These are phyloP conservation scores for Sparassis latifolia DNA, from an alignment of 1,284 basidiomycete genomes.

Conservation along the genomic window DNA sequence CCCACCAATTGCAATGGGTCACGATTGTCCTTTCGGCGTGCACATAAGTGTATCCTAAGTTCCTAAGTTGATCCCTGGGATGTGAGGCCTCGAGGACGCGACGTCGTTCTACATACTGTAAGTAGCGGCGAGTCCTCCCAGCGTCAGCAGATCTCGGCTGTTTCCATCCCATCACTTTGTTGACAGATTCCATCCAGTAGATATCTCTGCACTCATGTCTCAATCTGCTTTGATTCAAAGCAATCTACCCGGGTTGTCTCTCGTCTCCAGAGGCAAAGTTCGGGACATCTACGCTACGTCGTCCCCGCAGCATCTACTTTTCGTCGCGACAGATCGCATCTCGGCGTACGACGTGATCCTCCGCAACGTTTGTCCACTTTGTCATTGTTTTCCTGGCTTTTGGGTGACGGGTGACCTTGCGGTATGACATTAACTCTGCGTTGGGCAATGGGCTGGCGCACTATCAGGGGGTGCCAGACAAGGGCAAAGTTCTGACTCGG, in stretches of 20 bases:
- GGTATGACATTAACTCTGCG: constrained; percentile 4
- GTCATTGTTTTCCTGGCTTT: background rate
- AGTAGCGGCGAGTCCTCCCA: too few relatives aligned
- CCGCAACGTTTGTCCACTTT: constrained; percentile 62
- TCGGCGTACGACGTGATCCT: constrained; percentile 96
- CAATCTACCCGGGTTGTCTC: constrained; percentile 47
- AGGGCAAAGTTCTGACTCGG: constrained; percentile 86
- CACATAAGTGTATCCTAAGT: too few relatives aligned
- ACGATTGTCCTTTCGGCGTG: too few relatives aligned
- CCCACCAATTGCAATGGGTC: too few relatives aligned
- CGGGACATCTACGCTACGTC: constrained; percentile 84
- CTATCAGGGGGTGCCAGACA: constrained; percentile 84
- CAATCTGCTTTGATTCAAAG: constrained; percentile 40
- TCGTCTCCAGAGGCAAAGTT: constrained; percentile 88
- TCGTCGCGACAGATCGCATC: constrained; percentile 94
- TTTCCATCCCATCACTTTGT: too few relatives aligned
- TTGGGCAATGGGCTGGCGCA: background rate
- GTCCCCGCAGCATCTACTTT: constrained; percentile 69
- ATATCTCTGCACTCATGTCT: constrained; percentile 3
- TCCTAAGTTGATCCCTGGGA: too few relatives aligned
- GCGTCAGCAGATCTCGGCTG: too few relatives aligned
- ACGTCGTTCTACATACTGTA: too few relatives aligned
- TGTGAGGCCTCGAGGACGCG: too few relatives aligned
- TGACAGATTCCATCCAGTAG: too few relatives aligned
- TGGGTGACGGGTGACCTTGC: background rate